phyloP scores from a whole-genome alignment of 176 grass and related monocot species.

The Oryza longistaminata region DNA sequence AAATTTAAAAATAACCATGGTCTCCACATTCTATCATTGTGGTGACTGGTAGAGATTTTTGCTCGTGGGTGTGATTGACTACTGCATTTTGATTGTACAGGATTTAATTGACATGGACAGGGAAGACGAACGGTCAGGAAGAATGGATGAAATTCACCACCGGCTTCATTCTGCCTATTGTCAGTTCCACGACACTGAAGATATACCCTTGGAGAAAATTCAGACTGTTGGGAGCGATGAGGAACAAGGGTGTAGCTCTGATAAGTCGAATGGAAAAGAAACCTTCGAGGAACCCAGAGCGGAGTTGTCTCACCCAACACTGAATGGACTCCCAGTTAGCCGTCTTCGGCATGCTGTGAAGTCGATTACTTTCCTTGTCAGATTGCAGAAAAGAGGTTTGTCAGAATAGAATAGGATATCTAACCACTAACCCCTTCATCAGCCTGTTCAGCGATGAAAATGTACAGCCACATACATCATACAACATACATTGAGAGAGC shows the following conservation, averaged over 20 bases:
- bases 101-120: constrained; percentile 85
- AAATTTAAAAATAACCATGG: background rate
- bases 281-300: constrained; percentile 6
- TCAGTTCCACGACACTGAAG: constrained; percentile 51
- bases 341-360: constrained; percentile 50
- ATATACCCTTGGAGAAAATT: constrained; percentile 46
- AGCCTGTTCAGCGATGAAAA: background rate
- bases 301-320: constrained; percentile 63
- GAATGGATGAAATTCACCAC: constrained; percentile 74
- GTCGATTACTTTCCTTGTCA: constrained; percentile 49
- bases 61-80: background rate
- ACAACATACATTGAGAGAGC: background rate
- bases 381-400: constrained; percentile 51
- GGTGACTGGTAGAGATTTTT: background rate
- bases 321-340: constrained; percentile 51
- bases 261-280: constrained; percentile 35
- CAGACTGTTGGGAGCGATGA: constrained; percentile 18
- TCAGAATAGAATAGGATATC: constrained; percentile 16
- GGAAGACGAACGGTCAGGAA: constrained; percentile 60
- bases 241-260: constrained; percentile 35
- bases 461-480: constrained; percentile 32
- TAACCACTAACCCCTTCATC: constrained; percentile 2
- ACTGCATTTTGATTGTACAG: constrained; percentile 27
- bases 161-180: constrained; percentile 59
- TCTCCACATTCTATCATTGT: background rate